Conservation (phyloP, 2,329 filamentous ascomycete species). For the Ophiostoma populinum region DNA sequence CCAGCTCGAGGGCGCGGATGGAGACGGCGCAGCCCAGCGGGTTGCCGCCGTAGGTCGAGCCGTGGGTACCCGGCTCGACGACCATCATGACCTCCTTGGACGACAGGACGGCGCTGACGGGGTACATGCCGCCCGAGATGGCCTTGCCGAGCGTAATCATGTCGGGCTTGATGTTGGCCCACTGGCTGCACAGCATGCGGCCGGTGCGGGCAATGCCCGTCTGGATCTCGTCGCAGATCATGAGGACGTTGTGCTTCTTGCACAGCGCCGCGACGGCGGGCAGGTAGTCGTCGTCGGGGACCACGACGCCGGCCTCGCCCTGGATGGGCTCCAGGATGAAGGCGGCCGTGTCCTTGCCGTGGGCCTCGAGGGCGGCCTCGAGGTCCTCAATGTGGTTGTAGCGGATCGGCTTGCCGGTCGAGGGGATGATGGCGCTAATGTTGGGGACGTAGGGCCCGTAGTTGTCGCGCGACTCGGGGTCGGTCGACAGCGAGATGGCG, state of each 20-base stretch:
- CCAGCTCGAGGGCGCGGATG: constrained; percentile 83
- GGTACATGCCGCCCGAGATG: constrained; percentile 96
- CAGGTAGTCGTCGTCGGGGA: constrained; percentile 82
- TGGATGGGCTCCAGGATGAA: constrained; percentile 95
- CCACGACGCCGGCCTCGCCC: constrained; percentile 91
- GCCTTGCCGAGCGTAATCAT: constrained; percentile 91
- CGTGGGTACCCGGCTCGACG: constrained; percentile 89
- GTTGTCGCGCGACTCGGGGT: constrained; percentile 89
- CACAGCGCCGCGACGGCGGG: constrained; percentile 65
- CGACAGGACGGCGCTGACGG: constrained; percentile 83
- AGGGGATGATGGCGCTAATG: constrained; percentile 60
- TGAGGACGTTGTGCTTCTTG: constrained; percentile 83
- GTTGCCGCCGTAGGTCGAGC: constrained; percentile 96
- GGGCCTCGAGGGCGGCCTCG: constrained; percentile 58
- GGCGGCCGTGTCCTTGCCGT: constrained; percentile 73
- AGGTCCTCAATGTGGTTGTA: constrained; percentile 78
- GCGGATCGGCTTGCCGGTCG: constrained; percentile 59
- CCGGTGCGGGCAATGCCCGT: constrained; percentile 93
- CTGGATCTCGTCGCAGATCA: constrained; percentile 98
- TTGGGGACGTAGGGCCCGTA: constrained; percentile 92
- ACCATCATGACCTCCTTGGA: constrained; percentile 88
- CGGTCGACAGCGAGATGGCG: constrained; percentile 86
- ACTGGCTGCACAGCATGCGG: constrained; percentile 83
- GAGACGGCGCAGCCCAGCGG: constrained; percentile 89
- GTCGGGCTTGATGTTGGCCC: constrained; percentile 89